Percentiles rank a stretch among this genome's conserved stretches.
Conservation (phyloP, 1,284 basidiomycete species). For the Pholiota adiposa region DNA sequence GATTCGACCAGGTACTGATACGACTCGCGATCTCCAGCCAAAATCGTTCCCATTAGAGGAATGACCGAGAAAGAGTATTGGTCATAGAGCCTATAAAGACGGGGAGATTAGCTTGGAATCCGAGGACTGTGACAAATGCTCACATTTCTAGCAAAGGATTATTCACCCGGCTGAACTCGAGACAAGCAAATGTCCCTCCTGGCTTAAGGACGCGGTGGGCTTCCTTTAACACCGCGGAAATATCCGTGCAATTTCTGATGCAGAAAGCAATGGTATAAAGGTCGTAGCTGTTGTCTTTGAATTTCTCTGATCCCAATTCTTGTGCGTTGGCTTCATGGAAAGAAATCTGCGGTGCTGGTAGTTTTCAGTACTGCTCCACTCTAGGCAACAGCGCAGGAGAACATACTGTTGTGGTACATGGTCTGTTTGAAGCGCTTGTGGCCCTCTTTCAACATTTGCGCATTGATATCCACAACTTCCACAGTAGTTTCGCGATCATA, state of each 20-base stretch:
- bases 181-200: slow-evolving; percentile 93
- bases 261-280: slow-evolving; percentile 99
- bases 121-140: slow-evolving; percentile 36
- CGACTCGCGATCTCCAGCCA: slow-evolving; percentile 94
- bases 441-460: slow-evolving; percentile 94
- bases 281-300: slow-evolving; percentile 86
- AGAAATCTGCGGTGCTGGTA: slow-evolving; percentile 86
- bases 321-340: slow-evolving; percentile 97
- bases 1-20: slow-evolving; percentile 99
- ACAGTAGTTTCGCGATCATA: slow-evolving; percentile 89
- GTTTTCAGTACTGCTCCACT: background rate
- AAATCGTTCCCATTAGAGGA: slow-evolving; percentile 91
- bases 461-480: slow-evolving; percentile 94
- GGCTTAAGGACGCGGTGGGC: slow-evolving; percentile 96
- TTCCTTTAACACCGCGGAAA: slow-evolving; percentile 87
- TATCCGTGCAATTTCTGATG: slow-evolving; percentile 96
- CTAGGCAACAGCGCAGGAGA: background rate
- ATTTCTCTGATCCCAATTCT: slow-evolving; percentile 65
- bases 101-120: slow-evolving; percentile 13
- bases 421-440: slow-evolving; percentile 91
- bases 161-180: slow-evolving; percentile 95
- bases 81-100: slow-evolving; percentile 77
- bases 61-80: slow-evolving; percentile 98
- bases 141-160: slow-evolving; percentile 89
- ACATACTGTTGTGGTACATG: slow-evolving; percentile 95